Percentiles rank a stretch among this genome's conserved stretches.
These are phyloP conservation scores for Apiotrichum akiyoshidainum DNA, from an alignment of 1,284 basidiomycete genomes.

Conservation along the genomic window DNA sequence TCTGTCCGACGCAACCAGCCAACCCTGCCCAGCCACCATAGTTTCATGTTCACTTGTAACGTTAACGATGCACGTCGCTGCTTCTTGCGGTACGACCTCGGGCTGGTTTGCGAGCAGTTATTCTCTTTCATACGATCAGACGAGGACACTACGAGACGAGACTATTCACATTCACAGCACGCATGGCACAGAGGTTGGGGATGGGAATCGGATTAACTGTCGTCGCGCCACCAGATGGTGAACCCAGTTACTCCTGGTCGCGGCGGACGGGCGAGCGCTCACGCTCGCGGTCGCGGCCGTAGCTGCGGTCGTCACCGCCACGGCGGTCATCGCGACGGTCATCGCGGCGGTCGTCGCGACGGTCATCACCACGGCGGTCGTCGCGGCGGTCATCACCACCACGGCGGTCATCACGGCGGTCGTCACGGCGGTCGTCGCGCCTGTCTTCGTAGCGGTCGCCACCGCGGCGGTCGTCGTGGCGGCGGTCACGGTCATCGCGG, in stretches of 20 bases:
- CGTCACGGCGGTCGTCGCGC: slow-evolving; percentile 25
- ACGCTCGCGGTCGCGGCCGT: slow-evolving; percentile 11
- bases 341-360: slow-evolving; percentile 16
- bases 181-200: neutral
- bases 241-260: slow-evolving; percentile 10
- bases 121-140: too few relatives aligned
- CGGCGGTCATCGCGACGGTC: neutral
- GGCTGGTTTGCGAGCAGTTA: too few relatives aligned
- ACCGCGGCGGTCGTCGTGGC: slow-evolving; percentile 28
- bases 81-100: neutral
- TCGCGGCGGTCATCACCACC: slow-evolving; percentile 16
- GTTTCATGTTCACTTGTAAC: neutral
- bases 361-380: slow-evolving; percentile 10
- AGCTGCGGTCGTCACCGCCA: slow-evolving; percentile 19
- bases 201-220: neutral
- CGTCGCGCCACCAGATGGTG: neutral
- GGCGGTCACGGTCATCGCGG: slow-evolving; percentile 15
- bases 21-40: too few relatives aligned
- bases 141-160: neutral
- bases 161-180: neutral
- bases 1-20: too few relatives aligned
- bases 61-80: slow-evolving; percentile 1
- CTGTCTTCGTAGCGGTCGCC: slow-evolving; percentile 19
- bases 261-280: slow-evolving; percentile 23
- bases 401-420: slow-evolving; percentile 7